A percentile compares a stretch with the other conserved stretches of the same genome.
Conservation (phyloP, 1,284 basidiomycete species). For the Rhodotorula sp. region DNA sequence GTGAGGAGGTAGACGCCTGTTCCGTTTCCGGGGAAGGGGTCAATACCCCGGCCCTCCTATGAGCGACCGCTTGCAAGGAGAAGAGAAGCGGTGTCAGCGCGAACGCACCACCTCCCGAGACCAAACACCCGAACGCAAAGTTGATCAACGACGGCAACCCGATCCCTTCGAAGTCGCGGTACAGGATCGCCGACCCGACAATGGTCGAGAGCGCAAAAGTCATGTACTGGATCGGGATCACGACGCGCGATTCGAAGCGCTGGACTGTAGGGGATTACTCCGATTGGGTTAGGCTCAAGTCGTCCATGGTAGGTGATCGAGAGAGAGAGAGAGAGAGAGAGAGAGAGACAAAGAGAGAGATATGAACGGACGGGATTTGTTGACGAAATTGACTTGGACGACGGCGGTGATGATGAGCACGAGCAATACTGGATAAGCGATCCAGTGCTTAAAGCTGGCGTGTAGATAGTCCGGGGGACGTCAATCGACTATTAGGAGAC, state of each 20-base stretch:
- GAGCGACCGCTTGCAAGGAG: not conserved
- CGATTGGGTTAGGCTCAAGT: conserved; percentile 17
- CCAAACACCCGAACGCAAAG: conserved; percentile 48
- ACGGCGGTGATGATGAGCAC: conserved; percentile 76
- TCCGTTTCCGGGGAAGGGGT: not conserved
- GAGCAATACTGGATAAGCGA: conserved; percentile 52
- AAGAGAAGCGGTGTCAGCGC: no score
- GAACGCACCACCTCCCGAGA: conserved; percentile 43
- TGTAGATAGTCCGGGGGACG: not conserved
- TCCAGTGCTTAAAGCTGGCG: conserved; percentile 41
- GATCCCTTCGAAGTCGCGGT: conserved; percentile 77
- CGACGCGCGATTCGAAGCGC: conserved; percentile 83
- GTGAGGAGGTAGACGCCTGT: conserved; percentile 35
- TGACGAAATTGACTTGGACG: conserved; percentile 86
- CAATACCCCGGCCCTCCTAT: no score
- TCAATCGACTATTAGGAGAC: no score
- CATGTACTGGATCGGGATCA: conserved; percentile 93
- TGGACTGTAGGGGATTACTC: conserved; percentile 55
- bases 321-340: not conserved
- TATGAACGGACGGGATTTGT: conserved; percentile 54
- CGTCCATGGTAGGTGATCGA: conserved; percentile 38
- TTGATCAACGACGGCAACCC: conserved; percentile 42
- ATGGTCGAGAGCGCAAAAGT: conserved; percentile 76
- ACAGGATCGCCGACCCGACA: conserved; percentile 84
- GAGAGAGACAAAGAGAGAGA: not conserved